Percentiles rank a stretch among this genome's conserved stretches.
phyloP scores from a whole-genome alignment of 345 rosid species.

The Nasturtium officinale region DNA sequence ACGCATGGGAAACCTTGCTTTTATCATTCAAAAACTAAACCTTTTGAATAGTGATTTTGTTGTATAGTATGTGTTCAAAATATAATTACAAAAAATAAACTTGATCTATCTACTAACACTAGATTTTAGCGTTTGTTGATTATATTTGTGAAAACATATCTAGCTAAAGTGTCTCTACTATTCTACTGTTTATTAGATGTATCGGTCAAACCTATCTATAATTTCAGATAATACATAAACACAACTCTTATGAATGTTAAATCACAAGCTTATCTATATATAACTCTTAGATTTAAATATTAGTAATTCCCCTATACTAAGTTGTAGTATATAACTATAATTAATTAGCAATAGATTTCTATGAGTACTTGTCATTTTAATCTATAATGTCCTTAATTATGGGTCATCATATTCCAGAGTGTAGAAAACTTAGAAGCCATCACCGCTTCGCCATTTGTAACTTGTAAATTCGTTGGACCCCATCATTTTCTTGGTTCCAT shows the following conservation, averaged over 20 bases:
- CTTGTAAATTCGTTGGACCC: conserved; percentile 22
- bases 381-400: neutral
- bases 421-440: neutral
- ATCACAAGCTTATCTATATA: neutral
- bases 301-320: neutral
- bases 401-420: conserved; percentile 26
- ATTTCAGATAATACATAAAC: neutral
- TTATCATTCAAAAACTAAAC: neutral
- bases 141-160: neutral
- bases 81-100: neutral
- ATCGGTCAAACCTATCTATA: neutral
- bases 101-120: neutral
- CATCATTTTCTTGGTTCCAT: conserved; percentile 22
- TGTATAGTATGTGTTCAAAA: neutral
- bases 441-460: conserved; percentile 34
- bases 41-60: neutral
- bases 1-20: neutral
- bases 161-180: neutral
- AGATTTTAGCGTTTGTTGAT: neutral
- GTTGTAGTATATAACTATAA: neutral
- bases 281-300: neutral
- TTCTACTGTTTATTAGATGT: neutral
- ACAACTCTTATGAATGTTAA: neutral
- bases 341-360: neutral
- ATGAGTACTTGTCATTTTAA: neutral